Evolutionary conservation across 2,329 filamentous ascomycete genomes (phyloP), one percentile per base, ranked within the genome.

Genomic region (Dryadomyces quercus-mongolicae): DNA sequence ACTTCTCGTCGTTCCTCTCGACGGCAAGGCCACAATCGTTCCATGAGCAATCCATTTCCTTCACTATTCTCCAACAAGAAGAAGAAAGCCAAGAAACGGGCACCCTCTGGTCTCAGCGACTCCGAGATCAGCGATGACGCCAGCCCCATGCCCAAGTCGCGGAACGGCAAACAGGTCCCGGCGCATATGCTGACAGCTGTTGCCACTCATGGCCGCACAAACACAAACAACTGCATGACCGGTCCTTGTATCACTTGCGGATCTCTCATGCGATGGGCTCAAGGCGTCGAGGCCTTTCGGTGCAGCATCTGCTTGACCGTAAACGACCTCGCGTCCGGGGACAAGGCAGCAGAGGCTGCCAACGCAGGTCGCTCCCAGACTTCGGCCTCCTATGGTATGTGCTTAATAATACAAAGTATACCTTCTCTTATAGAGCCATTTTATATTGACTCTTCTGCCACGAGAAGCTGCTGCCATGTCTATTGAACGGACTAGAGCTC

Each of bases 241-340:
- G 86, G 88, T 21, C 83, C 81, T 61, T 95, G 90, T 66, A 90
- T 92, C 80, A 91, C 89, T 38, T 95, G 90, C 67, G 86, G 85
- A 62, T 86, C 85, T 54, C 80, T 83, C 54, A 84, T 94, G 59
- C 78, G 85, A 55, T 95, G 89, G 84, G 88, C 88, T 2, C 80
- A 77, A 58, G 80, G 84, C 53, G 70, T 90, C 57, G 78, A 78
- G 40, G 79, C 85, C 42, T 95, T 93, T 67, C 80, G 88, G 61
- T 95, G 90, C 67, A 86, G 86, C 45, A 85, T 88, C 54, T 95
- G 90, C 67, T 72, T 87, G 62, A 93, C 86, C 18, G 82, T 95
- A 64, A 95, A 94, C 65, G 89, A 95, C 65, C 68, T 95, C 52
- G 74, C 78, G 56, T 75, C 76, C 1, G 53, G 58, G 31, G 65